phyloP scores from a whole-genome alignment of 169 alveolate genomes.

The Blepharisma undulans region DNA sequence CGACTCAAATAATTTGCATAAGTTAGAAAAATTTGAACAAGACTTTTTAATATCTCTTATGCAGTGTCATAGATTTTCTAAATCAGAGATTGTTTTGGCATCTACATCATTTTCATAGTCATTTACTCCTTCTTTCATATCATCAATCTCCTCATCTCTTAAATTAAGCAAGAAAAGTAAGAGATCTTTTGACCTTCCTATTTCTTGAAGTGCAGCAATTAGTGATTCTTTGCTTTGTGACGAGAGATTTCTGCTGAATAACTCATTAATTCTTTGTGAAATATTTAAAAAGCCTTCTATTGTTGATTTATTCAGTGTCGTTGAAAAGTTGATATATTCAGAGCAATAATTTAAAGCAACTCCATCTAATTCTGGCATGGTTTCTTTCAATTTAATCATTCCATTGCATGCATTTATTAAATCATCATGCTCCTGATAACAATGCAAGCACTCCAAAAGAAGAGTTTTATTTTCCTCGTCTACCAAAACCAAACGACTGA shows the following conservation, averaged over 20 bases:
- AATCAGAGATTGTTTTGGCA: not conserved
- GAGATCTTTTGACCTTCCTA: not conserved
- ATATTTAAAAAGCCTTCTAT: not conserved
- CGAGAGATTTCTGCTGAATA: too few species aligned
- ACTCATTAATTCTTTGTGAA: not conserved
- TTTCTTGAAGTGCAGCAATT: not conserved
- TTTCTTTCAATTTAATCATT: not conserved
- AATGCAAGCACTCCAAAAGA: not conserved
- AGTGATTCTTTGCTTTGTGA: not conserved
- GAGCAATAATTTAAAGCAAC: not conserved
- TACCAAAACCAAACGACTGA: not conserved
- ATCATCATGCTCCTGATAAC: not conserved
- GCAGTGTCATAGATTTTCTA: not conserved
- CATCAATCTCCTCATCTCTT: not conserved
- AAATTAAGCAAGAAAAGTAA: not conserved
- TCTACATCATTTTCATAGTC: not conserved
- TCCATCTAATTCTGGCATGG: not conserved
- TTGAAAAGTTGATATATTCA: not conserved
- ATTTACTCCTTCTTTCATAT: not conserved
- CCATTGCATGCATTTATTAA: not conserved
- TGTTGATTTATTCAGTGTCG: not conserved
- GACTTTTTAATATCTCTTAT: not conserved
- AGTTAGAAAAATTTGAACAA: not conserved
- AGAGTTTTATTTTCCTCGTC: not conserved
- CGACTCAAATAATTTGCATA: not conserved